Base-by-base conservation (phyloP, 208 protist genomes). In the Borovskyia barvae region DNA sequence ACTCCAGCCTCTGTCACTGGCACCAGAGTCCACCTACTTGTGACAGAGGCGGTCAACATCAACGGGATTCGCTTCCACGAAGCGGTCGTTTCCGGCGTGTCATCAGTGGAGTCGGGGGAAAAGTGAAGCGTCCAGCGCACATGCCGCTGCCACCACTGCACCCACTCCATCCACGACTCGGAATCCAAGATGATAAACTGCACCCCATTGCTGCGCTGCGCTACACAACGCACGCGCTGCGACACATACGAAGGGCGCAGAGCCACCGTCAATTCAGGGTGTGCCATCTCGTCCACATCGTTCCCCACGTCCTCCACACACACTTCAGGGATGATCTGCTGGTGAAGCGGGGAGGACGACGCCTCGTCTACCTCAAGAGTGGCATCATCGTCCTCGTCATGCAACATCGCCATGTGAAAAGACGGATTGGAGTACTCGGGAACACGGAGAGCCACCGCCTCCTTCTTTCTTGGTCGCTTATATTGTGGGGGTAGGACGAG, bases 381-480 rank as follows among this genome's bases (percentile, higher is more conserved):
- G n/a, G n/a, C 19, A 14, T 32, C 14, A 17, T 29, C 26, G 37
- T 24, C 36, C 25, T 47, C 37, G 26, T 28, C 52, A 17, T n/a
- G 17, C 26, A 28, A 58, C 24, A 7, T n/a, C 26, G n/a, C 26
- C 25, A n/a, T n/a, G 40, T 53, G 64, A 32, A 71, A 71, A 5
- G 40, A 37, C 3, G 45, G 47, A 28, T 35, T 71, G 19, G 55
- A 39, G 36, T 59, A 71, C 49, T 71, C 52, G 3, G 64, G 28
- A 37, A 48, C 19, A 54, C 62, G 25, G 28, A 71, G 20, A 47
- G 33, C 64, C 64, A 64, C 64, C 32, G 64, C 30, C 25, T 19
- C 36, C 19, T 74, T 45, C 58, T 86, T 80, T n/a, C 42, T 48
- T 4, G 40, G 51, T 0, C 53, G 57, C 43, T 76, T 71, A 19